These are phyloP conservation scores for Hypocrella siamensis DNA, from an alignment of 2,329 filamentous ascomycete species.

Conservation along the genomic window DNA sequence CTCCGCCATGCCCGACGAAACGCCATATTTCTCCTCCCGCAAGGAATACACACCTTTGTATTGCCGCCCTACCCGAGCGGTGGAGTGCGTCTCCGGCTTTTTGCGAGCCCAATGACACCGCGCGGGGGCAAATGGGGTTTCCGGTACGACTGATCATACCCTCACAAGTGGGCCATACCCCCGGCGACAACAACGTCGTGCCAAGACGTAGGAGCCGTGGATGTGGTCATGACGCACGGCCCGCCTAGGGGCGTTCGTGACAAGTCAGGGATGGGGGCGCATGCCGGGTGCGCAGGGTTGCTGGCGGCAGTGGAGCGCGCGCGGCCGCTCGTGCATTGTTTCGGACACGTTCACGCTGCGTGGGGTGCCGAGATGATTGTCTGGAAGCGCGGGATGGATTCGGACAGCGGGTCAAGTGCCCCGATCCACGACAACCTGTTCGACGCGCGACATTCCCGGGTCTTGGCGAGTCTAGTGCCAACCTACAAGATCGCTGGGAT, in stretches of 20 bases:
- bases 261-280: slow-evolving; percentile 7
- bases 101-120: slow-evolving; percentile 38
- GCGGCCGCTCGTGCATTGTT: slow-evolving; percentile 19
- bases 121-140: slow-evolving; percentile 29
- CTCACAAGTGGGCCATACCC: slow-evolving; percentile 24
- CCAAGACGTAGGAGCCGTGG: too few species aligned
- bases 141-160: slow-evolving; percentile 25
- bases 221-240: slow-evolving; percentile 39
- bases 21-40: slow-evolving; percentile 29
- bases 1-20: slow-evolving; percentile 18
- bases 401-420: too few species aligned
- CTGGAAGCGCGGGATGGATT: too few species aligned
- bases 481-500: too few species aligned
- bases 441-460: too few species aligned
- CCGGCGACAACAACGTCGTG: too few species aligned
- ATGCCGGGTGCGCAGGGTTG: slow-evolving; percentile 13
- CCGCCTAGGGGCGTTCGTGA: slow-evolving; percentile 37
- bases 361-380: slow-evolving; percentile 27
- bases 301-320: slow-evolving; percentile 13
- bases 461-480: too few species aligned
- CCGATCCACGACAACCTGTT: too few species aligned
- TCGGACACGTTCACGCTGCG: slow-evolving; percentile 17
- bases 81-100: slow-evolving; percentile 31
- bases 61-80: slow-evolving; percentile 29
- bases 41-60: slow-evolving; percentile 33